Percentiles rank a stretch among this genome's conserved stretches.
Evolutionary conservation across 2,329 filamentous ascomycete genomes (phyloP).

Genomic region (Alternaria infectoria): DNA sequence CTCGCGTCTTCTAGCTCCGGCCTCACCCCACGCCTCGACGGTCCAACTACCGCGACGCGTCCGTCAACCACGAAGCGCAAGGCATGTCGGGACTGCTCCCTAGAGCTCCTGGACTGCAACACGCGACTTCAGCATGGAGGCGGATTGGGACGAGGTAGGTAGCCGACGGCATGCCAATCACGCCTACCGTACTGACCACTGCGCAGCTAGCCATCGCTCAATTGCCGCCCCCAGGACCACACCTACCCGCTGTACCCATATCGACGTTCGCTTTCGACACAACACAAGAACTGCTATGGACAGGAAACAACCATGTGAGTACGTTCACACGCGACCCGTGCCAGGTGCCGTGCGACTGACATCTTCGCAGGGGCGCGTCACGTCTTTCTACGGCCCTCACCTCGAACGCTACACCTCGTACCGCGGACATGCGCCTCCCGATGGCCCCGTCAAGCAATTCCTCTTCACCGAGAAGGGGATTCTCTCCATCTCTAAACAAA

Average conservation of each 20-base stretch:
- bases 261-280: constrained; percentile 89
- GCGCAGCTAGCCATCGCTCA: constrained; percentile 78
- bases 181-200: constrained; percentile 17
- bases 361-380: constrained; percentile 75
- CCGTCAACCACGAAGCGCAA: constrained; percentile 22
- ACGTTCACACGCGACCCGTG: constrained; percentile 10
- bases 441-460: constrained; percentile 84
- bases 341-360: constrained; percentile 12
- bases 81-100: constrained; percentile 35
- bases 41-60: constrained; percentile 22
- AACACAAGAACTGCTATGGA: constrained; percentile 88
- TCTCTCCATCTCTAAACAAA: constrained; percentile 79
- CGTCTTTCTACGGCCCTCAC: constrained; percentile 85
- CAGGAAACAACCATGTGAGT: constrained; percentile 85
- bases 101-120: constrained; percentile 26
- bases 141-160: constrained; percentile 58
- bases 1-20: constrained; percentile 30
- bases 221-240: constrained; percentile 76
- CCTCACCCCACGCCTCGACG: constrained; percentile 25
- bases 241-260: constrained; percentile 70
- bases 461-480: constrained; percentile 91
- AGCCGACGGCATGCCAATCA: background rate
- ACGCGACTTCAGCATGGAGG: constrained; percentile 53
- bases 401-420: constrained; percentile 91
- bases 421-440: constrained; percentile 73